A percentile compares a stretch with the other conserved stretches of the same genome.
Conservation (phyloP, 306 rosid genomes). For the Bauhinia variegata region DNA sequence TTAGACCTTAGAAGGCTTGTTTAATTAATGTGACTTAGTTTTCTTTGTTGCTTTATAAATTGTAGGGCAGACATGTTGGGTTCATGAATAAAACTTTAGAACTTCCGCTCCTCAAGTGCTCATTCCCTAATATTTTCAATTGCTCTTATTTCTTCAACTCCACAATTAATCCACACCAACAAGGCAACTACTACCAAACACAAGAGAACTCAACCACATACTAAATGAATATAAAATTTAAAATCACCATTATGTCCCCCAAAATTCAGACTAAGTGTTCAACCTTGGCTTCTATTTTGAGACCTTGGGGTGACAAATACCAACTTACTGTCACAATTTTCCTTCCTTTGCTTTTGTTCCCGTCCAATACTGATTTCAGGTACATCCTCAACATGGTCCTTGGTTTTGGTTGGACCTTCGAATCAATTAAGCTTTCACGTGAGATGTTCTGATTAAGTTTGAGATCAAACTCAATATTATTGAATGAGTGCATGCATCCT, state of each 20-base stretch:
- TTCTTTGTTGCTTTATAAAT: conserved; percentile 36
- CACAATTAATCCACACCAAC: background rate
- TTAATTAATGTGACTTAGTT: too few relatives aligned
- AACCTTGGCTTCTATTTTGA: conserved; percentile 18
- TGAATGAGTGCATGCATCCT: background rate
- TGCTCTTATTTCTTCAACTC: conserved; percentile 18
- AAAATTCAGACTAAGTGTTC: conserved; percentile 36
- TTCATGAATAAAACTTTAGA: conserved; percentile 32
- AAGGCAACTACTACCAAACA: conserved; percentile 31
- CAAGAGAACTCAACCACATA: conserved; percentile 22
- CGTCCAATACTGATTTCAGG: conserved; percentile 27
- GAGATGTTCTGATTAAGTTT: conserved; percentile 11
- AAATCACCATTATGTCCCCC: conserved; percentile 36
- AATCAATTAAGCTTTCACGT: too few relatives aligned
- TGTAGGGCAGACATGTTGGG: conserved; percentile 48
- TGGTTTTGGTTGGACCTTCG: too few relatives aligned
- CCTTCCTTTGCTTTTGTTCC: too few relatives aligned
- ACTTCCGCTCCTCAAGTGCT: conserved; percentile 5
- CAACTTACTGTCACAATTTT: conserved; percentile 17
- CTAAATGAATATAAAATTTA: background rate
- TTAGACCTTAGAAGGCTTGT: conserved; percentile 3
- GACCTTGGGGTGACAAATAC: conserved; percentile 27
- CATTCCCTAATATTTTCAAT: background rate
- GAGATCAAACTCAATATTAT: background rate
- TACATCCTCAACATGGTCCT: too few relatives aligned